Percentiles rank a stretch among this genome's conserved stretches.
phyloP scores from a whole-genome alignment of 1,284 basidiomycete genomes.

The Ceratobasidium sp. region DNA sequence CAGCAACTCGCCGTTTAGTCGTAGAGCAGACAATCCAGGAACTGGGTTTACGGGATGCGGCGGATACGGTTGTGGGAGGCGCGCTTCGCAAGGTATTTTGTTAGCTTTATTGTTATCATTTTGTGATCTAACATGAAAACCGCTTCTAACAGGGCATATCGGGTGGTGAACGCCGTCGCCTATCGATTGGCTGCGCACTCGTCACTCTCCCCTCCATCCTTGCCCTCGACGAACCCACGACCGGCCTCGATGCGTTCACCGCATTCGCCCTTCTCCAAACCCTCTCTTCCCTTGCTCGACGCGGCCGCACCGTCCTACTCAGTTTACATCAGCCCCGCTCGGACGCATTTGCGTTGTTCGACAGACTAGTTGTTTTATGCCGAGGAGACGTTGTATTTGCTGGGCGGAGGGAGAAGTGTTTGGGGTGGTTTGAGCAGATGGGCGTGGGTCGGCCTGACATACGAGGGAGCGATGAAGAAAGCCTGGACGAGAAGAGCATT shows the following conservation, averaged over 20 bases:
- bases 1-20: slow-evolving; percentile 58
- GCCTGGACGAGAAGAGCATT: not conserved
- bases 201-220: slow-evolving; percentile 85
- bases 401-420: slow-evolving; percentile 58
- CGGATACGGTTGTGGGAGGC: slow-evolving; percentile 65
- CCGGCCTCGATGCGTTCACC: slow-evolving; percentile 65
- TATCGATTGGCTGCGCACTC: slow-evolving; percentile 73
- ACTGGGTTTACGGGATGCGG: slow-evolving; percentile 66
- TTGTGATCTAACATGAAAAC: not conserved
- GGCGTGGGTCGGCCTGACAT: slow-evolving; percentile 50
- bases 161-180: slow-evolving; percentile 87
- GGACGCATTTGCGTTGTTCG: slow-evolving; percentile 66
- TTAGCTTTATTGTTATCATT: not conserved
- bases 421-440: slow-evolving; percentile 61
- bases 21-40: slow-evolving; percentile 68
- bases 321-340: slow-evolving; percentile 68
- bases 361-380: slow-evolving; percentile 63
- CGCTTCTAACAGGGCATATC: slow-evolving; percentile 71
- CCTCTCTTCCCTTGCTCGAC: slow-evolving; percentile 63
- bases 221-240: slow-evolving; percentile 86
- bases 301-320: slow-evolving; percentile 65
- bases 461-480: not conserved
- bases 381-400: slow-evolving; percentile 65
- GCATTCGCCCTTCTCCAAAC: slow-evolving; percentile 66
- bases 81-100: slow-evolving; percentile 58